phyloP scores from a whole-genome alignment of 495 filamentous ascomycete genomes.

The Geoglossum glabrum region DNA sequence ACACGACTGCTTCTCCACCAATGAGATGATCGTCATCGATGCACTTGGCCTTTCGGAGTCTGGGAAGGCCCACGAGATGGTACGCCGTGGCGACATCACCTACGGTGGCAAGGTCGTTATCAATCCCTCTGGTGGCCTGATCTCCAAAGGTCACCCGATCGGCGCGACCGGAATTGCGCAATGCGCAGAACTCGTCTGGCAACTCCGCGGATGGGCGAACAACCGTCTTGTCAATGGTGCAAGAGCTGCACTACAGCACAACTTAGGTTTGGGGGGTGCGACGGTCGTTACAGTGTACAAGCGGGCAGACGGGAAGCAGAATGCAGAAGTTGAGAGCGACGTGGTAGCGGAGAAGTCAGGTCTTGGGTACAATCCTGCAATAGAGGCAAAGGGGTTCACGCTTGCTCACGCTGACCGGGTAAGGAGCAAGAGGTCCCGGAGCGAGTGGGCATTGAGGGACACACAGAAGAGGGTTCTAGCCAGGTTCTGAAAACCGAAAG shows the following conservation, averaged over 20 bases:
- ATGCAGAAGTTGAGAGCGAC: constrained; percentile 31
- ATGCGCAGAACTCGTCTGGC: constrained; percentile 92
- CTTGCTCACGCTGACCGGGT: constrained; percentile 49
- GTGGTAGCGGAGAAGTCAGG: constrained; percentile 40
- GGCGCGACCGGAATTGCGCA: constrained; percentile 87
- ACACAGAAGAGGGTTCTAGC: constrained; percentile 47
- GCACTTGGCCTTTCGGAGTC: constrained; percentile 57
- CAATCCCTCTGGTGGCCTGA: constrained; percentile 85
- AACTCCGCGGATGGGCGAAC: constrained; percentile 87
- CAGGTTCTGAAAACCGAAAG: constrained; percentile 24
- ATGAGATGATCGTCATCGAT: constrained; percentile 81
- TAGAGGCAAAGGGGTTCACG: constrained; percentile 72
- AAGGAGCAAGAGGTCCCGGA: constrained; percentile 45
- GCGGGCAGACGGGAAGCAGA: constrained; percentile 56
- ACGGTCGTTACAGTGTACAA: constrained; percentile 81
- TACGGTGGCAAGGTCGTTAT: constrained; percentile 76
- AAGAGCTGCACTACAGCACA: constrained; percentile 68
- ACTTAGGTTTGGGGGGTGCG: constrained; percentile 80
- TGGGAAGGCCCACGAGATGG: constrained; percentile 85
- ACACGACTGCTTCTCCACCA: constrained; percentile 93
- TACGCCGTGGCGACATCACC: constrained; percentile 72
- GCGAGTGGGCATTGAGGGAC: constrained; percentile 57
- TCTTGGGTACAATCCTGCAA: constrained; percentile 83
- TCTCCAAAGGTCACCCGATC: constrained; percentile 89
- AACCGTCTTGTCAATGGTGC: constrained; percentile 58